Conservation (phyloP, 352 stramenopile species). For the Phytopythium aichiense region DNA sequence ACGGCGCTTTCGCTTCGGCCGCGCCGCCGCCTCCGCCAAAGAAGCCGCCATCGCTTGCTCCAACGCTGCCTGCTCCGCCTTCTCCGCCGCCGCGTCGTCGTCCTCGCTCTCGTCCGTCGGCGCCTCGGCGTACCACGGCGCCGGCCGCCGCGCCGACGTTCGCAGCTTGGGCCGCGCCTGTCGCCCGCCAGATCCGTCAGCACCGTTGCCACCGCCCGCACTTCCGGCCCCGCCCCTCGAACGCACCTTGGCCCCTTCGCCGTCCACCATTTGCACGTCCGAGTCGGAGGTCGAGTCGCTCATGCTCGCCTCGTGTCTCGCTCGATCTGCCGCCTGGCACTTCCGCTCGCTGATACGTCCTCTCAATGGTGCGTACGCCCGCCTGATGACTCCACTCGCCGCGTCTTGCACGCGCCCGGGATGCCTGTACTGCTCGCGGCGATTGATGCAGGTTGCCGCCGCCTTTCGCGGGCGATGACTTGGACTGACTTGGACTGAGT, state of each 20-base stretch:
- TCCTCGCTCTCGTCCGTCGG: conserved; percentile 28
- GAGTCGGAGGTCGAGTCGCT: conserved; percentile 9
- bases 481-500: neutral
- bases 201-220: neutral
- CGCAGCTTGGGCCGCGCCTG: conserved; percentile 26
- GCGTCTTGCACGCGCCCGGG: neutral
- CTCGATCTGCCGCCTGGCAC: neutral
- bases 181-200: conserved; percentile 1
- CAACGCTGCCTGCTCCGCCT: neutral
- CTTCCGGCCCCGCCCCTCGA: neutral
- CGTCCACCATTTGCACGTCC: conserved; percentile 6
- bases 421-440: no score
- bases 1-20: neutral
- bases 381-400: no score
- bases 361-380: no score
- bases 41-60: neutral
- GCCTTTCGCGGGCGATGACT: neutral
- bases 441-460: neutral
- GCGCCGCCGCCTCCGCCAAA: neutral
- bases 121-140: neutral
- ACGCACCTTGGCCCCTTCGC: conserved; percentile 1
- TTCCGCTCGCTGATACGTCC: neutral
- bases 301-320: no score
- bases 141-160: conserved; percentile 5
- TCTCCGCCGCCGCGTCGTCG: conserved; percentile 13